A percentile compares a stretch with the other conserved stretches of the same genome.
Evolutionary conservation across 2,329 filamentous ascomycete genomes (phyloP).

Genomic region (Pleomassaria siparia): DNA sequence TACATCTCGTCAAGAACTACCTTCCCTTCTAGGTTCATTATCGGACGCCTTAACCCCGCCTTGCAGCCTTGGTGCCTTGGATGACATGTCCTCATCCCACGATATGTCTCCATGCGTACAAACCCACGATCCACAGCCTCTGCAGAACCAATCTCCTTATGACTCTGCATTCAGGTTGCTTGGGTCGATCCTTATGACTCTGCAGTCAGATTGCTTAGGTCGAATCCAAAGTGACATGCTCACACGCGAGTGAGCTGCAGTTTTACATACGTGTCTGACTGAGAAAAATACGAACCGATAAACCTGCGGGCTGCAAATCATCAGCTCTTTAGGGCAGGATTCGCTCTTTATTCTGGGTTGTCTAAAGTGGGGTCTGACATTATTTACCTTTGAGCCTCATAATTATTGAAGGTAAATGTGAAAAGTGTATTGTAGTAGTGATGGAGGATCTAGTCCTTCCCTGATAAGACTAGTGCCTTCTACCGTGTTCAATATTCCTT

Average conservation of each 20-base stretch:
- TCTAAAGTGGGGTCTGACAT: too few relatives aligned
- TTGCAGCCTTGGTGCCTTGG: conserved; percentile 1
- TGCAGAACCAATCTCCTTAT: background rate
- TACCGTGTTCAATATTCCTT: background rate
- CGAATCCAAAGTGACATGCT: background rate
- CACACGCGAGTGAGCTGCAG: background rate
- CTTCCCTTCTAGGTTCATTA: background rate
- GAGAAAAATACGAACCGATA: too few relatives aligned
- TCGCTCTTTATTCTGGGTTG: too few relatives aligned
- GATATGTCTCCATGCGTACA: background rate
- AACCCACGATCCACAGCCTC: background rate
- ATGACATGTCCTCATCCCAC: background rate
- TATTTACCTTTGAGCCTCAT: too few relatives aligned
- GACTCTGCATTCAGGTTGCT: background rate
- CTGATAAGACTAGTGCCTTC: too few relatives aligned
- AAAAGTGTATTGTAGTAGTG: too few relatives aligned
- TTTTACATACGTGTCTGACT: too few relatives aligned
- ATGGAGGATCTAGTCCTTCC: too few relatives aligned
- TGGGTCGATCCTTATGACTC: too few relatives aligned
- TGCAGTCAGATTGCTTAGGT: background rate
- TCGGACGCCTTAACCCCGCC: background rate
- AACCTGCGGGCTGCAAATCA: too few relatives aligned
- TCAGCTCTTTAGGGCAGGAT: too few relatives aligned
- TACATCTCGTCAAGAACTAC: background rate
- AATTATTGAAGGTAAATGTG: too few relatives aligned